These are phyloP conservation scores for Aspergillus olivimuriae DNA, from an alignment of 495 filamentous ascomycete genomes.

Conservation along the genomic window DNA sequence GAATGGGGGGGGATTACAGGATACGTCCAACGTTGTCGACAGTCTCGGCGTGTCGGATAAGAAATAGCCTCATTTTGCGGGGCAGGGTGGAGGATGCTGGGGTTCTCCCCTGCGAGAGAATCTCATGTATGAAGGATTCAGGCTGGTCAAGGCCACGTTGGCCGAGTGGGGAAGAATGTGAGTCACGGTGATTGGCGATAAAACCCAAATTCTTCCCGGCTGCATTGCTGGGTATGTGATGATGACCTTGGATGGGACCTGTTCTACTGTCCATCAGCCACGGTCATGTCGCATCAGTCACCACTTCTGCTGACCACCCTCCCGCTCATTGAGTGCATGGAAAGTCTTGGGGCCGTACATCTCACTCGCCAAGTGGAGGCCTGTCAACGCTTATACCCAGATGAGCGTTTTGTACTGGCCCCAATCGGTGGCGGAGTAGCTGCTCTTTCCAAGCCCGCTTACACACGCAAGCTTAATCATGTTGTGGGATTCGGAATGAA, in stretches of 20 bases:
- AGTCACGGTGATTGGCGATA: too few species aligned
- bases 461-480: not conserved
- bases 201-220: too few species aligned
- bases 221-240: too few species aligned
- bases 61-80: not conserved
- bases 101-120: too few species aligned
- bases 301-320: too few species aligned
- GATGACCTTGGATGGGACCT: too few species aligned
- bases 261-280: too few species aligned
- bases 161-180: too few species aligned
- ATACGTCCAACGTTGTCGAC: not conserved
- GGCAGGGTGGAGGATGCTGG: too few species aligned
- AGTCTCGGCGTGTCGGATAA: not conserved
- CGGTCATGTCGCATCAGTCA: too few species aligned
- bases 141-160: too few species aligned
- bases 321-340: not conserved
- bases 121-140: too few species aligned
- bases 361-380: not conserved
- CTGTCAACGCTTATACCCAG: not conserved
- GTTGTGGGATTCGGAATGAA: not conserved
- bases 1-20: not conserved
- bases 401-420: not conserved
- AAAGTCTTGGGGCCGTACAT: not conserved
- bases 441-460: not conserved
- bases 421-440: not conserved